Conservation (phyloP, 2,329 filamentous ascomycete species). For the Hypomyces rosellus region DNA sequence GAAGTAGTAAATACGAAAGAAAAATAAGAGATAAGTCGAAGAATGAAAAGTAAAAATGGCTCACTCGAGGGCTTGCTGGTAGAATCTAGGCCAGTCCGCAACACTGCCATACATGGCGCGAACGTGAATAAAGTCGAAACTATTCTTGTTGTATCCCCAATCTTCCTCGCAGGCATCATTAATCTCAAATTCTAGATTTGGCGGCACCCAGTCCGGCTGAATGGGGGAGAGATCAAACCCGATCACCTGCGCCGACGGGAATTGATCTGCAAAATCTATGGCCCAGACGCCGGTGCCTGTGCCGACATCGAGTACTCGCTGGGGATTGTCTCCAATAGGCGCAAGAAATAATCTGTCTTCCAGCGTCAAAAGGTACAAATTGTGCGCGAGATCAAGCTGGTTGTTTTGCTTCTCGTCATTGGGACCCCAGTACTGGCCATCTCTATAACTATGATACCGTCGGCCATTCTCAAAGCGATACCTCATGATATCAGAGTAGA, state of each 20-base stretch:
- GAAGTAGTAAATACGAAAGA: neutral
- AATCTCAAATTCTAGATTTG: conserved; percentile 43
- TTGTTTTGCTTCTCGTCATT: conserved; percentile 15
- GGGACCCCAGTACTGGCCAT: conserved; percentile 14
- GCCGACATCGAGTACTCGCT: conserved; percentile 9
- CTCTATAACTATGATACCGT: neutral
- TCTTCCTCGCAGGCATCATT: conserved; percentile 32
- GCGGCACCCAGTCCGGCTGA: conserved; percentile 28
- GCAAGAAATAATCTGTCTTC: conserved; percentile 12
- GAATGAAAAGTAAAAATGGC: neutral
- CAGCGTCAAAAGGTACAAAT: conserved; percentile 15
- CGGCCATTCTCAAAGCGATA: conserved; percentile 1
- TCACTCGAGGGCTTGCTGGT: conserved; percentile 30
- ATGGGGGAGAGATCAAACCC: conserved; percentile 1
- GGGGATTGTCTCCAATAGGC: conserved; percentile 5
- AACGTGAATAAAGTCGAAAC: conserved; percentile 36
- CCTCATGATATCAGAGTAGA: neutral
- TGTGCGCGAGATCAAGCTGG: conserved; percentile 14
- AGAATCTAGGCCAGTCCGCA: conserved; percentile 28
- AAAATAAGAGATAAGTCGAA: too few relatives aligned
- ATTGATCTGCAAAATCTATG: conserved; percentile 1
- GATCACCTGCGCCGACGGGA: neutral
- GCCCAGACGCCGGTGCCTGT: conserved; percentile 10
- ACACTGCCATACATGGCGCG: conserved; percentile 34
- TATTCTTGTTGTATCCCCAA: conserved; percentile 8